Conservation (phyloP, 1,139 yeast genomes). For the Taphrina wiesneri region DNA sequence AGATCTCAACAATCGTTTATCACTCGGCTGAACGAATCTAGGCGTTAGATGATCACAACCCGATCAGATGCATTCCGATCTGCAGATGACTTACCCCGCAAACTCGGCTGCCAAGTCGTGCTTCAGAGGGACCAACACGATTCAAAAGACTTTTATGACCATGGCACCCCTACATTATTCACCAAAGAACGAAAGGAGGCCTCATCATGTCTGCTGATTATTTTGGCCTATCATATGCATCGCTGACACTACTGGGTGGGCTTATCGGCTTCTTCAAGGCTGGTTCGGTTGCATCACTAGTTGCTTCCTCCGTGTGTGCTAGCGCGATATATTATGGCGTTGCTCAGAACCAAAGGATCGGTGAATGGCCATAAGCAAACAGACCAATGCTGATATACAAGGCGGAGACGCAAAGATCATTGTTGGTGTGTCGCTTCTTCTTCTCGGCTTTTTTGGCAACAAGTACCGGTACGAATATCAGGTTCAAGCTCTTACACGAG, state of each 20-base stretch:
- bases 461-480: slow-evolving; percentile 13
- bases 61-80: neutral
- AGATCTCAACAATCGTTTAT: no score
- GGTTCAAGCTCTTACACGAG: neutral
- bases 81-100: neutral
- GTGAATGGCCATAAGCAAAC: neutral
- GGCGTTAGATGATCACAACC: no score
- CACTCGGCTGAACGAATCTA: no score
- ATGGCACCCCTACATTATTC: no score
- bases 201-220: slow-evolving; percentile 1
- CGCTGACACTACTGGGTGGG: slow-evolving; percentile 28
- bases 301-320: slow-evolving; percentile 30
- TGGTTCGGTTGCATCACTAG: slow-evolving; percentile 29
- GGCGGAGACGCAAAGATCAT: slow-evolving; percentile 8
- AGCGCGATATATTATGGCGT: slow-evolving; percentile 23
- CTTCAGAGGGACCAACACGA: neutral
- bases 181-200: no score
- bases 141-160: neutral
- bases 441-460: slow-evolving; percentile 20
- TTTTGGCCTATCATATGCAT: slow-evolving; percentile 6
- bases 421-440: neutral
- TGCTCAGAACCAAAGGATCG: slow-evolving; percentile 6
- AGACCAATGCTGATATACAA: neutral
- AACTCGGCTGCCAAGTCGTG: neutral
- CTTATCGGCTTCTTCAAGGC: slow-evolving; percentile 29